These are phyloP conservation scores for Aspergillus cavernicola DNA, from an alignment of 495 filamentous ascomycete species.

Conservation along the genomic window DNA sequence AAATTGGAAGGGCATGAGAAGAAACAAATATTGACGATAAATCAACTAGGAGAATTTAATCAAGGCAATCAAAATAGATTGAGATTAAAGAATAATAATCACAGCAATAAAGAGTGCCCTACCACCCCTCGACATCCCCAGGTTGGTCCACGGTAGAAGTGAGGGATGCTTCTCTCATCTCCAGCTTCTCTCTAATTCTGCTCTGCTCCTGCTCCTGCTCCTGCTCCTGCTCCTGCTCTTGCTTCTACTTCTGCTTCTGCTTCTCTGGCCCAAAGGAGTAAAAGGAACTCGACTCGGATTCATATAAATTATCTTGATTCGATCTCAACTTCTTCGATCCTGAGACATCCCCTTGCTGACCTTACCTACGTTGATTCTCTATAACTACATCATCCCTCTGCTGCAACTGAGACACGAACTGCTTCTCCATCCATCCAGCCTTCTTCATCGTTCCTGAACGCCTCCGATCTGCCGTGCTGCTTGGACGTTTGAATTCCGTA, in stretches of 20 bases:
- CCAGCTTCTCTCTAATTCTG: neutral
- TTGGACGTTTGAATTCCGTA: constrained; percentile 14
- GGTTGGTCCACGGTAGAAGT: constrained; percentile 16
- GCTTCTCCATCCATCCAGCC: constrained; percentile 2
- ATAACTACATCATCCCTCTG: constrained; percentile 24
- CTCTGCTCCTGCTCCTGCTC: neutral
- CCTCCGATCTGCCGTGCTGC: constrained; percentile 1
- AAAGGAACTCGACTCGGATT: neutral
- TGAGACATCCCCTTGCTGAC: constrained; percentile 34
- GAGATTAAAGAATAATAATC: constrained; percentile 10
- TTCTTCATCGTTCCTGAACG: neutral
- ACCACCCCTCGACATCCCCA: neutral
- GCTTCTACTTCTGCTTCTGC: too few species aligned
- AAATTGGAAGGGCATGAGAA: neutral
- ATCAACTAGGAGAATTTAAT: constrained; percentile 19
- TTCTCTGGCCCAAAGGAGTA: constrained; percentile 11
- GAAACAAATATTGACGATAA: constrained; percentile 3
- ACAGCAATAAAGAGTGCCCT: too few species aligned
- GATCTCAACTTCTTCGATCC: neutral
- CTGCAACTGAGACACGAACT: constrained; percentile 33
- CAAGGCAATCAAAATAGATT: constrained; percentile 13
- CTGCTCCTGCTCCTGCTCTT: too few species aligned
- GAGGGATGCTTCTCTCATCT: constrained; percentile 23
- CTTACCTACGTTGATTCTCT: constrained; percentile 17
- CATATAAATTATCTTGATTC: too few species aligned